Conservation (phyloP, 2,329 filamentous ascomycete genomes). For the Trichoderma endophyticum region DNA sequence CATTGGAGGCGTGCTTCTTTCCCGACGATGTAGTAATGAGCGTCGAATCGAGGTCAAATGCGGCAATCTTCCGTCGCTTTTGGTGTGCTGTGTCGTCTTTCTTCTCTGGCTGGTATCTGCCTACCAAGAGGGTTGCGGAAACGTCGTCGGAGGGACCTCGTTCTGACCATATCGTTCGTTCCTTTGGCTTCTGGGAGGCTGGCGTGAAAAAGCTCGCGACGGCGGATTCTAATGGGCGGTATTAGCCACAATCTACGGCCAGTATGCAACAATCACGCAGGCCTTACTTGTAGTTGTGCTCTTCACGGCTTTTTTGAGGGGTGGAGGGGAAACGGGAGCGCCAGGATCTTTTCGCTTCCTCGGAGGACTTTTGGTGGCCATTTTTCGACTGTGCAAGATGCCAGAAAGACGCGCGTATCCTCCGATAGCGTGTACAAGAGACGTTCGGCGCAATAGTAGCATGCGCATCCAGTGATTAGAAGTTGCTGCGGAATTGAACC, state of each 20-base stretch:
- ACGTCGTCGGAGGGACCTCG: constrained; percentile 50
- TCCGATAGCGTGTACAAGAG: not conserved
- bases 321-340: constrained; percentile 51
- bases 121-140: constrained; percentile 66
- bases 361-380: constrained; percentile 27
- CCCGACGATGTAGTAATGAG: constrained; percentile 77
- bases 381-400: constrained; percentile 17
- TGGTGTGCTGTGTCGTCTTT: constrained; percentile 27
- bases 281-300: constrained; percentile 50
- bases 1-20: constrained; percentile 68
- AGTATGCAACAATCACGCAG: not conserved
- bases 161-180: constrained; percentile 70
- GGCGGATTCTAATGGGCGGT: constrained; percentile 51
- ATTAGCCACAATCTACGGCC: not conserved
- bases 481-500: not conserved
- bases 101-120: constrained; percentile 58
- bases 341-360: constrained; percentile 39
- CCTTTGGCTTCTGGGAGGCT: constrained; percentile 76
- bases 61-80: constrained; percentile 60
- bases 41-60: constrained; percentile 82
- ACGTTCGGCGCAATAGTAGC: not conserved
- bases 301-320: constrained; percentile 50
- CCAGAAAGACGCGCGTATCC: not conserved
- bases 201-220: constrained; percentile 88
- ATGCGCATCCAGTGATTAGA: not conserved